These are phyloP conservation scores for Stellera chamaejasme DNA, from an alignment of 345 rosid species.

Conservation along the genomic window DNA sequence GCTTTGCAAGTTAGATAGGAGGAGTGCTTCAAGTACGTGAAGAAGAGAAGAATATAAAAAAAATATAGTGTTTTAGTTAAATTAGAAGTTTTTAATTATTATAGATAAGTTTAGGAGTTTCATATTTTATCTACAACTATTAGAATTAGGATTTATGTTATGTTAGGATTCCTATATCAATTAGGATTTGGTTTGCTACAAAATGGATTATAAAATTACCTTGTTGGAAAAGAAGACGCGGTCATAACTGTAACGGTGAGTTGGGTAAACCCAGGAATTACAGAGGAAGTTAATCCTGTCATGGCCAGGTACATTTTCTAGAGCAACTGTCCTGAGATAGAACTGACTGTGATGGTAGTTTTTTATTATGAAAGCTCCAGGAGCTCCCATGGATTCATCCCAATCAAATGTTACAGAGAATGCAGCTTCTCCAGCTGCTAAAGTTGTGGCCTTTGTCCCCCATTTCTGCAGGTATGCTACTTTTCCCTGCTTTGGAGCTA, in stretches of 20 bases:
- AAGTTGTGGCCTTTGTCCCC: constrained; percentile 33
- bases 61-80: too few relatives aligned
- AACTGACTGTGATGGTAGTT: constrained; percentile 67
- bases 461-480: constrained; percentile 60
- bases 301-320: constrained; percentile 38
- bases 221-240: constrained; percentile 20
- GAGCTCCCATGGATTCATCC: constrained; percentile 56
- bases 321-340: constrained; percentile 49
- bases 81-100: too few relatives aligned
- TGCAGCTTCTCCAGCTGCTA: constrained; percentile 43
- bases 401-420: constrained; percentile 53
- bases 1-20: too few relatives aligned
- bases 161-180: too few relatives aligned
- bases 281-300: constrained; percentile 12
- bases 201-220: too few relatives aligned
- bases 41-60: too few relatives aligned
- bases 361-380: constrained; percentile 62
- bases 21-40: too few relatives aligned
- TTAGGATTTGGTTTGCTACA: too few relatives aligned
- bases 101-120: too few relatives aligned
- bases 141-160: too few relatives aligned
- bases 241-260: constrained; percentile 9
- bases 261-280: constrained; percentile 19
- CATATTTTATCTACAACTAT: too few relatives aligned
- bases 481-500: constrained; percentile 36